These are phyloP conservation scores for Alternaria panax DNA, from an alignment of 2,329 filamentous ascomycete genomes.

Conservation along the genomic window DNA sequence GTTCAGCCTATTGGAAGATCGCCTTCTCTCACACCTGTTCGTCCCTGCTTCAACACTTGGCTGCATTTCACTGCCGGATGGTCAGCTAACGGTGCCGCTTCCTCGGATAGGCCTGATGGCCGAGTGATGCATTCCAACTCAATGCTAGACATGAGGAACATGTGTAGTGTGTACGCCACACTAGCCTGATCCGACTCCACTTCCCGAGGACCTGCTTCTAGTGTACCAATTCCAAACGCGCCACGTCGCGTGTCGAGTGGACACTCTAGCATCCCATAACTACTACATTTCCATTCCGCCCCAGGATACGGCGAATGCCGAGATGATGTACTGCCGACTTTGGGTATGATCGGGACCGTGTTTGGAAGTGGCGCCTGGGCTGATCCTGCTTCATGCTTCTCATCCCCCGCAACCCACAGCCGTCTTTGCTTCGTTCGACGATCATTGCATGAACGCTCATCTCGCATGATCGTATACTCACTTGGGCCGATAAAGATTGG, in stretches of 20 bases:
- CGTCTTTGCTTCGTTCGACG: background rate
- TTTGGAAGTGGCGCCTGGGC: background rate
- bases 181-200: slow-evolving; percentile 1
- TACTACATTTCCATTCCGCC: background rate
- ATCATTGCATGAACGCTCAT: background rate
- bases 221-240: slow-evolving; percentile 6
- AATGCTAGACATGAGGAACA: background rate
- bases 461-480: slow-evolving; percentile 2
- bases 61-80: background rate
- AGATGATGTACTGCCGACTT: background rate
- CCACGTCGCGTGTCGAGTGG: slow-evolving; percentile 4
- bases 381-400: slow-evolving; percentile 5
- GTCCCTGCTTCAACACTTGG: background rate
- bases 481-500: background rate
- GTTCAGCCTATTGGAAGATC: background rate
- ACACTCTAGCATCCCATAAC: slow-evolving; percentile 7
- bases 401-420: background rate
- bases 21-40: background rate
- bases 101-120: background rate
- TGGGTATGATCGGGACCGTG: slow-evolving; percentile 1
- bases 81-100: background rate
- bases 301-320: slow-evolving; percentile 3
- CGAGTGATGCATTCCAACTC: background rate
- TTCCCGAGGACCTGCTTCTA: background rate
- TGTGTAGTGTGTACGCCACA: background rate